Evolutionary conservation across 2,329 filamentous ascomycete species (phyloP), one percentile per base, ranked within the genome.

Genomic region (Sporothrix humicola): DNA sequence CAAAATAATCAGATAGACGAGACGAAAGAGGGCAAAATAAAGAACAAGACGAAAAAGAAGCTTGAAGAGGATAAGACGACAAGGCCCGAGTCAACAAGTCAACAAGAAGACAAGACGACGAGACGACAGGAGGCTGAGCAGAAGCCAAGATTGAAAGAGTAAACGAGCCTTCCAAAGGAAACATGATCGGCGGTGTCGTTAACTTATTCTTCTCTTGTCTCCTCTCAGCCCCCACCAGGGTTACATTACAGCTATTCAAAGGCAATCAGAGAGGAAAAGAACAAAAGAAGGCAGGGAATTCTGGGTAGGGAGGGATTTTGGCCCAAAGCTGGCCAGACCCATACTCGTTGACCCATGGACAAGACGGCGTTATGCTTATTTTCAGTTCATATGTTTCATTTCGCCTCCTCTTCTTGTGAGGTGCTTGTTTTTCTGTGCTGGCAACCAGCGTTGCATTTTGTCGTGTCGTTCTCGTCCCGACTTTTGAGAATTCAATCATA

Each of bases 121-220:
- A 4, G 26, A 15, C 8, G 8, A 26, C 42, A 7, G 2, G 42
- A 66, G 65, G 63, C 63, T 66, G 63, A 66, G 63, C 63, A 66
- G 46, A 26, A 50, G 20, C 63, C 63, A 68, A 31, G 63, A 68
- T 31, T 12, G 6, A 68, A n/a, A 31, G 13, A 50, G 63, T 50
- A 68, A 68, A 68, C 63, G 63, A 68, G 44, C n/a, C 20, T 5
- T 17, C 9, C 20, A 23, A 56, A 66, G 37, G 31, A 63, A 44
- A 17, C 61, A 66, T 15, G 61, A 66, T 65, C 42, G 59, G 59
- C 59, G 42, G 37, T 23, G 42, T 65, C n/a, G 59, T 31, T 66
- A 20, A 48, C n/a, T 15, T 12, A 3, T 6, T 48, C n/a, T n/a
- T 26, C 23, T 26, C 23, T 26, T 26, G 23, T 26, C 23, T 26